These are phyloP conservation scores for Vigna nakashimae DNA, from an alignment of 306 rosid species.

Conservation along the genomic window DNA sequence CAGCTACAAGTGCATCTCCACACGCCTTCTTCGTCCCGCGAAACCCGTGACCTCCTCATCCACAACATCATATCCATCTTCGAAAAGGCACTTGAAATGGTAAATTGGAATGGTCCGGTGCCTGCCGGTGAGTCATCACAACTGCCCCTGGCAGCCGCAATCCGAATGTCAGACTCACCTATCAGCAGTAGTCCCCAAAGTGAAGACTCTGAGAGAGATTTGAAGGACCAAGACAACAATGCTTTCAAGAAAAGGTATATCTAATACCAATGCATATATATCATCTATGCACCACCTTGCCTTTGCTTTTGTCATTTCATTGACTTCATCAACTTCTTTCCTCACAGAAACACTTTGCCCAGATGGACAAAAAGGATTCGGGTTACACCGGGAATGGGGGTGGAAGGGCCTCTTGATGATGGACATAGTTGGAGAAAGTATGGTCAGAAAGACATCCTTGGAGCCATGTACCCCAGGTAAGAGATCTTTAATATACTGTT, in stretches of 20 bases:
- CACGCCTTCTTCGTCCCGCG: constrained; percentile 58
- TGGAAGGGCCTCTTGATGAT: constrained; percentile 89
- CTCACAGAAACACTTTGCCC: constrained; percentile 61
- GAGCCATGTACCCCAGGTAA: constrained; percentile 81
- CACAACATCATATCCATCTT: constrained; percentile 64
- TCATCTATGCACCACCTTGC: no score
- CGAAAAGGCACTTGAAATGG: constrained; percentile 69
- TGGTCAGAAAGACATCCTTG: constrained; percentile 94
- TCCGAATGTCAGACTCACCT: constrained; percentile 65
- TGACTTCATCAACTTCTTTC: background rate
- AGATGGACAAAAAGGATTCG: constrained; percentile 69
- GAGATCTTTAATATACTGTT: background rate
- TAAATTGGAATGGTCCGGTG: constrained; percentile 39
- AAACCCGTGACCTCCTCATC: constrained; percentile 61
- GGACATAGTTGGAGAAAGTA: constrained; percentile 95
- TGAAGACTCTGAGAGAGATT: constrained; percentile 81
- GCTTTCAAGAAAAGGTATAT: constrained; percentile 69
- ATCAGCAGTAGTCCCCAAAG: constrained; percentile 73
- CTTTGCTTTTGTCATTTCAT: no score
- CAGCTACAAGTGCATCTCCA: constrained; percentile 65
- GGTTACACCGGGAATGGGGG: constrained; percentile 65
- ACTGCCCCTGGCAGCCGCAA: constrained; percentile 16
- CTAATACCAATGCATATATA: background rate
- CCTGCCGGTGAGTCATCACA: constrained; percentile 49
- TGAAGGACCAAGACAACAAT: constrained; percentile 53